phyloP scores from a whole-genome alignment of 371 early-diverging fungal genomes.

The Syncephalastrum racemosum region DNA sequence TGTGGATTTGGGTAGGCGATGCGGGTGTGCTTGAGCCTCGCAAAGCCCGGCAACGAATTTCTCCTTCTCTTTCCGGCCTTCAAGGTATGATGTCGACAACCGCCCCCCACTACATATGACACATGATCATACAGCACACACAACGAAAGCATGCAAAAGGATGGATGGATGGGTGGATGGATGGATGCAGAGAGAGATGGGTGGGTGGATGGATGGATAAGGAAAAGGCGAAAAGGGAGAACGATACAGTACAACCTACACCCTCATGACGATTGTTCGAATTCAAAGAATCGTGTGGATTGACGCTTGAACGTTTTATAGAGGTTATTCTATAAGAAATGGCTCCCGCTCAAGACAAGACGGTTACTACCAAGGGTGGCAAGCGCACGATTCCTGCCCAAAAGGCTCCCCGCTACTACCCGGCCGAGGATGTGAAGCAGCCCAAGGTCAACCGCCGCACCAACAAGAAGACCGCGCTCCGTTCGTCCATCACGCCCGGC shows the following conservation, averaged over 20 bases:
- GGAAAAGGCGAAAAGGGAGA: too few relatives aligned
- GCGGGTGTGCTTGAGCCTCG: too few relatives aligned
- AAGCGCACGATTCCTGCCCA: slow-evolving; percentile 69
- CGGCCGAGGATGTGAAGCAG: slow-evolving; percentile 77
- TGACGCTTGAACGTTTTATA: too few relatives aligned
- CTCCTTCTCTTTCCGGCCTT: too few relatives aligned
- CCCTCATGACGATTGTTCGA: too few relatives aligned
- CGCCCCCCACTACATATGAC: too few relatives aligned
- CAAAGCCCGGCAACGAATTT: too few relatives aligned
- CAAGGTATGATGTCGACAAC: too few relatives aligned
- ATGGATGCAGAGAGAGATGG: slow-evolving; percentile 4
- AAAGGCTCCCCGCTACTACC: slow-evolving; percentile 79
- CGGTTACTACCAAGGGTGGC: slow-evolving; percentile 66
- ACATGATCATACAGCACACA: background rate
- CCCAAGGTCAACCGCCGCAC: slow-evolving; percentile 84
- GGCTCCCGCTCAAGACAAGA: slow-evolving; percentile 59
- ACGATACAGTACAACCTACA: too few relatives aligned
- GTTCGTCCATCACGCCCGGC: slow-evolving; percentile 92
- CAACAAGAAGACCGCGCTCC: slow-evolving; percentile 69
- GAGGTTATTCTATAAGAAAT: background rate
- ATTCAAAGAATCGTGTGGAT: too few relatives aligned
- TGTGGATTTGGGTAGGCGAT: too few relatives aligned
- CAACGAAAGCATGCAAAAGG: background rate
- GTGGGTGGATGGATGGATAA: slow-evolving; percentile 3
- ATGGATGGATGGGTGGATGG: slow-evolving; percentile 4